These are phyloP conservation scores for Leucosporidium yakuticum DNA, from an alignment of 768 basidiomycete genomes.

Conservation along the genomic window DNA sequence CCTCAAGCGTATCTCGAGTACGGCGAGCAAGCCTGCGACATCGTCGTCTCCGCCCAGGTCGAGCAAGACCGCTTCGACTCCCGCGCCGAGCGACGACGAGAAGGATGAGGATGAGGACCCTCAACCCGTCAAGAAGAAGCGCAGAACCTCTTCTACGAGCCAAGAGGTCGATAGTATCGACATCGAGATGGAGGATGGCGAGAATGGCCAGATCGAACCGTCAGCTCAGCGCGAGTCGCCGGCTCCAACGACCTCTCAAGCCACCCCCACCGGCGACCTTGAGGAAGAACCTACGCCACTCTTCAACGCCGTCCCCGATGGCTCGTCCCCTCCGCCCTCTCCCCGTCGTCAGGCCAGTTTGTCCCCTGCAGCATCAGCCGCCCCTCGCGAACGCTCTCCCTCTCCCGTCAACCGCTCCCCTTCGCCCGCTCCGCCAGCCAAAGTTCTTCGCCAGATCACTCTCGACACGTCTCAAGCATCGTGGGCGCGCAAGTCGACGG, in stretches of 20 bases:
- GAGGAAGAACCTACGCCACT: no score
- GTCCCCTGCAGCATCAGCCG: not conserved
- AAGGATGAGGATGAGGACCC: not conserved
- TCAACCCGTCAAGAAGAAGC: not conserved
- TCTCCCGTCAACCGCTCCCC: not conserved
- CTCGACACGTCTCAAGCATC: slow-evolving; percentile 53
- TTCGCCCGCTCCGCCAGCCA: not conserved
- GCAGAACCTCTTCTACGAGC: not conserved
- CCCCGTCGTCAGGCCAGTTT: not conserved
- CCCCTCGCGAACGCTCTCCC: slow-evolving; percentile 2
- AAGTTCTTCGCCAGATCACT: slow-evolving; percentile 46
- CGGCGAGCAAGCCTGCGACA: not conserved
- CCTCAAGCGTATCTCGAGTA: no score
- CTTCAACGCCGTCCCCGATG: not conserved
- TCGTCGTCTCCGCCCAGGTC: not conserved
- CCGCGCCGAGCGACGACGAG: not conserved
- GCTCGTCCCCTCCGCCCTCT: not conserved
- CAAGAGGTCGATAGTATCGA: not conserved
- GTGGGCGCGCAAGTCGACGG: slow-evolving; percentile 48
- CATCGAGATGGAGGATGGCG: not conserved
- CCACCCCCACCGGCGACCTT: no score
- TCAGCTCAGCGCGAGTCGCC: no score
- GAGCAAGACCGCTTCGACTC: not conserved
- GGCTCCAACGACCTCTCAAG: no score
- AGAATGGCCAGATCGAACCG: no score